Evolutionary conservation across 306 rosid species (phyloP).

Genomic region (Cicer judaicum): DNA sequence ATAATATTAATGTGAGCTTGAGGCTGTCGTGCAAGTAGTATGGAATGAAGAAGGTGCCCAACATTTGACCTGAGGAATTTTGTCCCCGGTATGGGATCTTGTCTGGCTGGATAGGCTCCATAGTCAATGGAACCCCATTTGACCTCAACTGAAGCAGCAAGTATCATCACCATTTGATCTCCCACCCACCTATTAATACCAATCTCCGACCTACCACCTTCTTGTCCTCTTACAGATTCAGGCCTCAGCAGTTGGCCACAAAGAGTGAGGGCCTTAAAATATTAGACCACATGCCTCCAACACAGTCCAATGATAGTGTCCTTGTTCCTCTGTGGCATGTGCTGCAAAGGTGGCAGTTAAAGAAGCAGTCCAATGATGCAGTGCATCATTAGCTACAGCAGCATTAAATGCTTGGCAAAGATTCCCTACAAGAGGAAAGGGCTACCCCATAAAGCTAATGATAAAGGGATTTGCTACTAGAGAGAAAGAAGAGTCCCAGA

Average conservation of each 20-base stretch:
- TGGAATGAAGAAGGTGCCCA: not conserved
- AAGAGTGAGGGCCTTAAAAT: slow-evolving; percentile 15
- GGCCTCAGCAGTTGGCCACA: not conserved
- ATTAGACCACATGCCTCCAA: not conserved
- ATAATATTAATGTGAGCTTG: not conserved
- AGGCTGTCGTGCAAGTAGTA: slow-evolving; percentile 10
- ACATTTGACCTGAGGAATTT: not conserved
- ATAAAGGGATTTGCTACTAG: slow-evolving; percentile 1
- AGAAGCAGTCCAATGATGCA: not conserved
- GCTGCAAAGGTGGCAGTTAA: not conserved
- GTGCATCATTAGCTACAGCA: not conserved
- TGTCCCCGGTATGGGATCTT: not conserved
- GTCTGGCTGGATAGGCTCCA: not conserved
- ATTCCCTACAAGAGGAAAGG: slow-evolving; percentile 19
- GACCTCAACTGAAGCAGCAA: slow-evolving; percentile 12
- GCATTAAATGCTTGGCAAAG: not conserved
- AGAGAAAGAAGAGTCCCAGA: not conserved
- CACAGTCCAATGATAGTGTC: slow-evolving; percentile 11
- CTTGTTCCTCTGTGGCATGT: not conserved
- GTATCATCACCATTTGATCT: slow-evolving; percentile 1
- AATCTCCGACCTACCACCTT: slow-evolving; percentile 34
- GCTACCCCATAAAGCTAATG: not conserved
- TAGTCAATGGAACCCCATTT: too few species aligned
- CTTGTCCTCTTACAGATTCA: not conserved
- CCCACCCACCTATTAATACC: not conserved